These are phyloP conservation scores for Colletotrichum graminicola DNA, from an alignment of 2,329 filamentous ascomycete species.

Conservation along the genomic window DNA sequence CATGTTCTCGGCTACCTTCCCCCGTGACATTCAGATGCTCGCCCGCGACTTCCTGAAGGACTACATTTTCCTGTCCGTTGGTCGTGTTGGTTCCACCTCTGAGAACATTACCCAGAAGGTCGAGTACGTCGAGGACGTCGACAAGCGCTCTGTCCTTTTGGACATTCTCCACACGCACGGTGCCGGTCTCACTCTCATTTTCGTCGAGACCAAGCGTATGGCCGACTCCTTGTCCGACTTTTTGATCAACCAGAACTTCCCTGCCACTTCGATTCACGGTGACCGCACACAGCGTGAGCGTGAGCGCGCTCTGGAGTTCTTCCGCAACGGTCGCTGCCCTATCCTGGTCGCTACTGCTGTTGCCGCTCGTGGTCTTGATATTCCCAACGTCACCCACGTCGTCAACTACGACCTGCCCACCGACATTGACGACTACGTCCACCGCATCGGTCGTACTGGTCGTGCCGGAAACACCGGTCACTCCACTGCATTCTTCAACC, in stretches of 20 bases:
- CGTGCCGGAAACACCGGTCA: constrained; percentile 99
- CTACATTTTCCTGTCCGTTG: constrained; percentile 98
- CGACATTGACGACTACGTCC: constrained; percentile 98
- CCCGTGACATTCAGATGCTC: constrained; percentile 98
- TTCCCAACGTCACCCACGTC: constrained; percentile 96
- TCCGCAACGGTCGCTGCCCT: constrained; percentile 94
- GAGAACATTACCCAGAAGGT: constrained; percentile 99
- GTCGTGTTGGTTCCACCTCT: constrained; percentile 98
- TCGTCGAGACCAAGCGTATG: constrained; percentile 99
- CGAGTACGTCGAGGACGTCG: constrained; percentile 94
- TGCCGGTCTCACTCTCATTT: constrained; percentile 91
- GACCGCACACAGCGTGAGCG: constrained; percentile 99
- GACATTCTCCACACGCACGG: constrained; percentile 97
- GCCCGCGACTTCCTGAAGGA: constrained; percentile 99
- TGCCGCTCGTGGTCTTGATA: constrained; percentile 90
- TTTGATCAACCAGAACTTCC: constrained; percentile 98
- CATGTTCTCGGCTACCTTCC: constrained; percentile 99
- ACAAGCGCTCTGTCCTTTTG: constrained; percentile 97
- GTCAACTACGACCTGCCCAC: constrained; percentile 99
- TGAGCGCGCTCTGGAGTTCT: constrained; percentile 97
- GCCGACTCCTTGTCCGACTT: constrained; percentile 98
- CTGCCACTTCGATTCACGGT: constrained; percentile 97
- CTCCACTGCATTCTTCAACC: constrained; percentile 99
- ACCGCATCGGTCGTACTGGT: constrained; percentile 99
- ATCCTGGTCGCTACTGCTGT: constrained; percentile 98